These are phyloP conservation scores for Tirmania nivea DNA, from an alignment of 495 filamentous ascomycete species.

Conservation along the genomic window DNA sequence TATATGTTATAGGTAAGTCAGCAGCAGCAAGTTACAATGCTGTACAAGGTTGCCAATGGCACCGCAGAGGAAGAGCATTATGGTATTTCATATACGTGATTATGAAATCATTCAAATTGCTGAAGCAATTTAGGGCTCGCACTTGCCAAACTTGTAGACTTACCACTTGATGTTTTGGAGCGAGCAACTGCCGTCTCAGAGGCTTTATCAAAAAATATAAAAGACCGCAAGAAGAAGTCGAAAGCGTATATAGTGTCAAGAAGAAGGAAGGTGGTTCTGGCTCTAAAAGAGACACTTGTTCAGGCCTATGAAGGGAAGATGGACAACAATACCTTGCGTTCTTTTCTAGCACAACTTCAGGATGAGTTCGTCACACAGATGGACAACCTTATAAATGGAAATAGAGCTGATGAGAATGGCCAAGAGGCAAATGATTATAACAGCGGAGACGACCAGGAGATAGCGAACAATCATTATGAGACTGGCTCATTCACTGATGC, in stretches of 20 bases:
- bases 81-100: slow-evolving; percentile 19
- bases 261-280: slow-evolving; percentile 50
- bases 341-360: slow-evolving; percentile 49
- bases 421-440: too few relatives aligned
- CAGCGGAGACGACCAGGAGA: too few relatives aligned
- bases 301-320: slow-evolving; percentile 48
- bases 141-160: slow-evolving; percentile 51
- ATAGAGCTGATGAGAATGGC: too few relatives aligned
- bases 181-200: slow-evolving; percentile 31
- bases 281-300: slow-evolving; percentile 49
- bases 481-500: too few relatives aligned
- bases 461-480: too few relatives aligned
- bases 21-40: slow-evolving; percentile 45
- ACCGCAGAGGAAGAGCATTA: slow-evolving; percentile 53
- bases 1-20: slow-evolving; percentile 13
- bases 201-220: slow-evolving; percentile 37
- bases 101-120: background rate
- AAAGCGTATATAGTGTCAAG: slow-evolving; percentile 33
- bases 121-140: slow-evolving; percentile 28
- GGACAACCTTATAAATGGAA: slow-evolving; percentile 10
- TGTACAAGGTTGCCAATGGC: slow-evolving; percentile 58
- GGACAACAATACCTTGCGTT: slow-evolving; percentile 36
- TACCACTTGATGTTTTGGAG: slow-evolving; percentile 44
- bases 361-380: slow-evolving; percentile 56
- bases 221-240: slow-evolving; percentile 34